phyloP scores from a whole-genome alignment of 1,284 basidiomycete species.

The Pseudozyma thailandica region DNA sequence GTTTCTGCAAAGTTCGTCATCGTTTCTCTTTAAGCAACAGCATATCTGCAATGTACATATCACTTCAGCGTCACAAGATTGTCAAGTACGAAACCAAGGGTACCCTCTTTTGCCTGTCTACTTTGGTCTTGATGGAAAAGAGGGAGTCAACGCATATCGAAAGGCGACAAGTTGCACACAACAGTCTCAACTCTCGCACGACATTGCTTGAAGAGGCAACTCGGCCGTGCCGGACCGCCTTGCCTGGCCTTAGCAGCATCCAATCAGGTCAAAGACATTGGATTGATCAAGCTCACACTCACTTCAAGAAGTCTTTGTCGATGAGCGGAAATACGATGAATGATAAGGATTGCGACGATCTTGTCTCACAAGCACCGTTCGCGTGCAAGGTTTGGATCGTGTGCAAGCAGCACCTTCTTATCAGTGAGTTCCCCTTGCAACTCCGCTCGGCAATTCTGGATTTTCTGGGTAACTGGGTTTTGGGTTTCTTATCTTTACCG shows the following conservation, averaged over 20 bases:
- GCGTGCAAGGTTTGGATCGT: background rate
- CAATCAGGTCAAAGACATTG: constrained; percentile 5
- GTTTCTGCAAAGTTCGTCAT: too few species aligned
- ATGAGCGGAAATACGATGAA: background rate
- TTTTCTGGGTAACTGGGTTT: constrained; percentile 8
- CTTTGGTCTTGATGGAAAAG: too few species aligned
- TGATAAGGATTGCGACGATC: background rate
- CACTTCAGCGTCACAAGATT: background rate
- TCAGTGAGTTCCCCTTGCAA: background rate
- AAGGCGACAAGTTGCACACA: too few species aligned
- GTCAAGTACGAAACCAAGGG: too few species aligned
- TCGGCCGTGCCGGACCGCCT: constrained; percentile 7
- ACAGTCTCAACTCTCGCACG: background rate
- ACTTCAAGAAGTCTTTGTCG: background rate
- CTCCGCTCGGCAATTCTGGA: background rate
- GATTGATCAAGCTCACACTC: background rate
- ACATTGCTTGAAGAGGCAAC: constrained; percentile 1
- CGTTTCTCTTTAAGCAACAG: background rate
- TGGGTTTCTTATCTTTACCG: constrained; percentile 11
- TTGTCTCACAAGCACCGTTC: too few species aligned
- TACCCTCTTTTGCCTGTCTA: too few species aligned
- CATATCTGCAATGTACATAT: background rate
- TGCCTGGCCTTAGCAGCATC: background rate
- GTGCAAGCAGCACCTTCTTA: too few species aligned
- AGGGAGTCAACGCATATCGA: too few species aligned